A percentile compares a stretch with the other conserved stretches of the same genome.
These are phyloP conservation scores for Podospora appendiculata DNA, from an alignment of 495 filamentous ascomycete genomes.

Conservation along the genomic window DNA sequence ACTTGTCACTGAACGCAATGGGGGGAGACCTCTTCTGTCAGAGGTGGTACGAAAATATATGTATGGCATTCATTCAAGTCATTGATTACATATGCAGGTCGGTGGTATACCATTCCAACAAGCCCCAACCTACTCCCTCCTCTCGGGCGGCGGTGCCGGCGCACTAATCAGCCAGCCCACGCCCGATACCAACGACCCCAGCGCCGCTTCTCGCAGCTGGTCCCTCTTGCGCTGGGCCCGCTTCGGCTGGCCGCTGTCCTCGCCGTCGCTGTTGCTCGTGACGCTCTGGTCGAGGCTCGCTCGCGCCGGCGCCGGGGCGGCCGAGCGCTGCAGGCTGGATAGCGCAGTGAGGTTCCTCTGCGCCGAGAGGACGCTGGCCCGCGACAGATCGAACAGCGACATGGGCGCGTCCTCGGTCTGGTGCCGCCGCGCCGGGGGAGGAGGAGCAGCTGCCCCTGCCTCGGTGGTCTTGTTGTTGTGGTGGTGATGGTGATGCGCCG, in stretches of 20 bases:
- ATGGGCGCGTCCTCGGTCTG: constrained; percentile 63
- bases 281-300: constrained; percentile 2
- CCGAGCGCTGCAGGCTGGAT: constrained; percentile 29
- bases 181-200: constrained; percentile 66
- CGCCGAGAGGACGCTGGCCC: constrained; percentile 68
- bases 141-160: constrained; percentile 21
- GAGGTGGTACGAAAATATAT: no score
- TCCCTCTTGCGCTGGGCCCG: constrained; percentile 65
- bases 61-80: no score
- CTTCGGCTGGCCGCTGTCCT: constrained; percentile 25
- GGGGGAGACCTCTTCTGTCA: no score
- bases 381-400: constrained; percentile 87
- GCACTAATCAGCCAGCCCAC: constrained; percentile 82
- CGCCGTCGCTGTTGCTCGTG: constrained; percentile 7
- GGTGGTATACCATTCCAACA: no score
- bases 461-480: constrained; percentile 2
- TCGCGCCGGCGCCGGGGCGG: constrained; percentile 1
- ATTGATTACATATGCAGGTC: no score
- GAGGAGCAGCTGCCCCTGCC: constrained; percentile 10
- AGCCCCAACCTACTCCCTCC: background rate
- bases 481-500: constrained; percentile 2
- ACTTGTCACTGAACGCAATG: no score
- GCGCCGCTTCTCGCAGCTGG: constrained; percentile 68
- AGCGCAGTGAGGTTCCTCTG: constrained; percentile 42
- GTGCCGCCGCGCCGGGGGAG: constrained; percentile 13